A percentile compares a stretch with the other conserved stretches of the same genome.
Evolutionary conservation across 192 early-diverging fungal species (phyloP).

Genomic region (Paraglomus brasilianum): DNA sequence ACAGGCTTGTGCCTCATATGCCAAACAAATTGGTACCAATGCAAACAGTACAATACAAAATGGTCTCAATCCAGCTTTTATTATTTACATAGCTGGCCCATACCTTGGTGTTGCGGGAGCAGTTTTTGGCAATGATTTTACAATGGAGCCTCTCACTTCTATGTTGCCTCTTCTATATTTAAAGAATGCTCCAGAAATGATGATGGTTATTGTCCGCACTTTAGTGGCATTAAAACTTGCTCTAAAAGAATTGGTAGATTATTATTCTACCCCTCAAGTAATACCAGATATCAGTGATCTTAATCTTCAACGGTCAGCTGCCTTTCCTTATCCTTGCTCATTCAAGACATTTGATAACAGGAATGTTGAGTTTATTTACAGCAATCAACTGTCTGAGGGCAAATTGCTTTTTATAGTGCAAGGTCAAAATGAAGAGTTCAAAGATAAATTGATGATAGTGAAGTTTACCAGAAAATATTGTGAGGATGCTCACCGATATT

Average conservation of each 20-base stretch:
- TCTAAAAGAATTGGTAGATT: too few relatives aligned
- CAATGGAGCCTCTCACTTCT: background rate
- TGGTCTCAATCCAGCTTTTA: background rate
- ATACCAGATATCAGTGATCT: too few relatives aligned
- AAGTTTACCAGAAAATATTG: constrained; percentile 8
- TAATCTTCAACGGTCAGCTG: too few relatives aligned
- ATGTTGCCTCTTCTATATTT: background rate
- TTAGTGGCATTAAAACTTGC: too few relatives aligned
- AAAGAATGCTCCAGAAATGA: too few relatives aligned
- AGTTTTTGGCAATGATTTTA: constrained; percentile 9
- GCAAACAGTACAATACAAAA: background rate
- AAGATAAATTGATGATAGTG: constrained; percentile 6
- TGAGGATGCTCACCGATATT: background rate
- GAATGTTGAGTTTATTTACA: constrained; percentile 17
- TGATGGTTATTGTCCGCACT: too few relatives aligned
- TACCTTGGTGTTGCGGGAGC: constrained; percentile 4
- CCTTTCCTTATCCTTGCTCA: too few relatives aligned
- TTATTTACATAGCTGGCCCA: constrained; percentile 5
- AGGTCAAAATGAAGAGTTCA: too few relatives aligned
- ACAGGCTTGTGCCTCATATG: constrained; percentile 17
- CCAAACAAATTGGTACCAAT: constrained; percentile 2
- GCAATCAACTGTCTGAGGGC: background rate
- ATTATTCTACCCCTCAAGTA: too few relatives aligned
- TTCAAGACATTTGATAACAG: too few relatives aligned
- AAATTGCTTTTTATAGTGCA: constrained; percentile 18